Evolutionary conservation across 1,284 basidiomycete genomes (phyloP).

Genomic region (Mycosarcoma mackinlayi): DNA sequence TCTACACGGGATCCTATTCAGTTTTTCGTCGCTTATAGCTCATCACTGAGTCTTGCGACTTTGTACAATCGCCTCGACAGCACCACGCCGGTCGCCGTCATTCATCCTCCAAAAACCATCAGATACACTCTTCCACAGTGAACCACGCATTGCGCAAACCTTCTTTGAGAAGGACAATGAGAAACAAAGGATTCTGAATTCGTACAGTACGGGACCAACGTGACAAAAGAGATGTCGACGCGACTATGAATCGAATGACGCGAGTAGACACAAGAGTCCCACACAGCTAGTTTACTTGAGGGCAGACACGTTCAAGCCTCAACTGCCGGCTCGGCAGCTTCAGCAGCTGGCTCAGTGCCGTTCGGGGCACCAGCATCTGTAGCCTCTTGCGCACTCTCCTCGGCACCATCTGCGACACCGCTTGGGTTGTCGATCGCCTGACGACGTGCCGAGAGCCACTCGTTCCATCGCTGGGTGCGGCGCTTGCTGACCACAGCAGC

Average conservation of each 20-base stretch:
- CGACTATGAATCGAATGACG: not conserved
- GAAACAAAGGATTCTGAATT: slow-evolving; percentile 6
- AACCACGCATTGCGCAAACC: slow-evolving; percentile 1
- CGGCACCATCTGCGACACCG: slow-evolving; percentile 7
- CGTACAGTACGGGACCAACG: slow-evolving; percentile 2
- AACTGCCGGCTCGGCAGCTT: slow-evolving; percentile 11
- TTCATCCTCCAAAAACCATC: slow-evolving; percentile 18
- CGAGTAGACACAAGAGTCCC: too few species aligned
- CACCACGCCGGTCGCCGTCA: slow-evolving; percentile 1
- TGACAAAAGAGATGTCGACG: not conserved
- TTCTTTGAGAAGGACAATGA: not conserved
- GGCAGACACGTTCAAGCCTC: slow-evolving; percentile 9
- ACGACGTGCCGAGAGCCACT: slow-evolving; percentile 53
- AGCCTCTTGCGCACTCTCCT: slow-evolving; percentile 9
- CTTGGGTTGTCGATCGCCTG: slow-evolving; percentile 48
- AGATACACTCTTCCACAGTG: slow-evolving; percentile 9
- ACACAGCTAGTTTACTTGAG: too few species aligned
- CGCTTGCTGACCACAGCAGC: slow-evolving; percentile 28
- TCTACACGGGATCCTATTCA: not conserved
- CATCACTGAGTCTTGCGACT: slow-evolving; percentile 8
- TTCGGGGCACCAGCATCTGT: slow-evolving; percentile 16
- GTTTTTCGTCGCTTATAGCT: not conserved
- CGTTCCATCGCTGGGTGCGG: slow-evolving; percentile 44
- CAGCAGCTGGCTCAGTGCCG: slow-evolving; percentile 9
- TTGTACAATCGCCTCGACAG: slow-evolving; percentile 27